These are phyloP conservation scores for Tetraselmis chui DNA, from an alignment of 139 green algal species.

Conservation along the genomic window DNA sequence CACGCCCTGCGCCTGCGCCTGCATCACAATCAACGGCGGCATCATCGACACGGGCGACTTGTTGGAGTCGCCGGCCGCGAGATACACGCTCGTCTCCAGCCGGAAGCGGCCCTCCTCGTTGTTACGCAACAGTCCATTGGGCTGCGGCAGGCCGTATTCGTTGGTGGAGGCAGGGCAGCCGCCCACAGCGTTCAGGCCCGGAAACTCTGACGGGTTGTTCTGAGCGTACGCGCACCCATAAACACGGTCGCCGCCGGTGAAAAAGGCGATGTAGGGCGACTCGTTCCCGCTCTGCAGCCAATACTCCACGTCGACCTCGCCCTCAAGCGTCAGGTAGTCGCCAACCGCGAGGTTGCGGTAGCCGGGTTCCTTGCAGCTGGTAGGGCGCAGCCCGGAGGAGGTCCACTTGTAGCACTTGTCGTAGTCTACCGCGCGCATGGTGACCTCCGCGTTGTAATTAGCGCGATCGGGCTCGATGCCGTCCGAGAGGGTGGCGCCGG, in stretches of 20 bases:
- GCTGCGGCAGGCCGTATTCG: constrained; percentile 2
- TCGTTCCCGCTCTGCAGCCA: constrained; percentile 2
- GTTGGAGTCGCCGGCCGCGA: constrained; percentile 10
- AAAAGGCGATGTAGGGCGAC: constrained; percentile 12
- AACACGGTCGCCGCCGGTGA: constrained; percentile 17
- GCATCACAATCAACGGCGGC: constrained; percentile 1
- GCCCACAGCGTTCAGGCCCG: neutral
- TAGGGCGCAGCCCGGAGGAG: neutral
- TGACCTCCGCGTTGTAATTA: constrained; percentile 1
- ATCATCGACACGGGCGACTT: constrained; percentile 1
- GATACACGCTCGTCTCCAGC: constrained; percentile 14
- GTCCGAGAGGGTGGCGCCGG: neutral
- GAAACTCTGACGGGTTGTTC: neutral
- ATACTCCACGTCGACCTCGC: neutral
- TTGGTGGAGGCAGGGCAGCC: constrained; percentile 2
- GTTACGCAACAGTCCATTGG: constrained; percentile 17
- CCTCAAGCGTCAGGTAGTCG: neutral
- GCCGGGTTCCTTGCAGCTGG: neutral
- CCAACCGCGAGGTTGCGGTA: neutral
- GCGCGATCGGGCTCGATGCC: neutral
- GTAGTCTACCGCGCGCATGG: neutral
- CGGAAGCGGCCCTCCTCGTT: constrained; percentile 19
- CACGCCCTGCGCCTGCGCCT: neutral
- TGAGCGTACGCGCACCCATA: constrained; percentile 19
- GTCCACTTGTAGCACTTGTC: neutral